Evolutionary conservation across 768 basidiomycete genomes (phyloP), one percentile per base, ranked within the genome.

Genomic region (Pulveroboletus sp.): DNA sequence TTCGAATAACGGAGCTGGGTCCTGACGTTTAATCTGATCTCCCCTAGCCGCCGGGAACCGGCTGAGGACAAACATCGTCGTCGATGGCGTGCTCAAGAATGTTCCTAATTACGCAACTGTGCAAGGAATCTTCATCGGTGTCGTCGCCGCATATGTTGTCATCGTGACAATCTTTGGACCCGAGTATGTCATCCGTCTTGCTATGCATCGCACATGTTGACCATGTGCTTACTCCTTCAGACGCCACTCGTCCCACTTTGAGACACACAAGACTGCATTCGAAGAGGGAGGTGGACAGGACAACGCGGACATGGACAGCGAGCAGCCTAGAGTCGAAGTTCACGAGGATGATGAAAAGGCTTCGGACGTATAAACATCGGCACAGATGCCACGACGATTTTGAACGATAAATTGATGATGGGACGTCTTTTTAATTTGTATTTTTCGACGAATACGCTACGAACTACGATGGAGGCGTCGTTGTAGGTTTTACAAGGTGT

Each of bases 91-190:
- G 5, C 57, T 65, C 3, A 67, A 63, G 14, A 59, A 58, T 16
- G 82, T 82, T 0, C 68, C 81, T 3, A 78, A 90, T 61, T 90
- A 89, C 56, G 86, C 84, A 4, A 87, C 65, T 9, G 89, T 90
- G 9, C 87, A 90, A 71, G 90, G 87, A n/a, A 93, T 97, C 61
- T 74, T 97, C 34, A 84, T 97, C 39, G 93, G 93, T 16, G 73
- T 78, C 19, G 85, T 97, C 14, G 78, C 87, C 1, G 86, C 81
- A 0, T 94, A 86, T 55, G 80, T 90, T 29, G 60, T 95, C 32
- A 23, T 91, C 57, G 77, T 90, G 57, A 85, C 84, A 8, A 73
- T 91, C 53, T 72, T 94, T 51, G 94, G 92, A 2, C 85, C 87
- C 3, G 84, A 85, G 84, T 84, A 56, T 43, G 85, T 78, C 33